Conservation (phyloP, 1,284 basidiomycete genomes). For the Athelia psychrophila region DNA sequence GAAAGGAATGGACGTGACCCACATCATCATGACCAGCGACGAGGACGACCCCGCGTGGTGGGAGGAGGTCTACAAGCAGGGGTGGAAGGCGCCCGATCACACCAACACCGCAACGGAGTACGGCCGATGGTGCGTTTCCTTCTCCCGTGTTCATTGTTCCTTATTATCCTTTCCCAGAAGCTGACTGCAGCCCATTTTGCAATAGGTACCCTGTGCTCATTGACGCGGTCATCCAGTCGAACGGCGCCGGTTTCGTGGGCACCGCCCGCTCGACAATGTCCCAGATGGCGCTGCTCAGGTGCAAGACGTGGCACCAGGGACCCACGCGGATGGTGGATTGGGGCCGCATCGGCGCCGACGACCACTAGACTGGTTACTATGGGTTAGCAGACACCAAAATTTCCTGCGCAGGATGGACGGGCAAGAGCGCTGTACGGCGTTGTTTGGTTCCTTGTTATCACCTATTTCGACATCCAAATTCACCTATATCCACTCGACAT, state of each 20-base stretch:
- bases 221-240: slow-evolving; percentile 68
- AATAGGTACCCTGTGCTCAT: slow-evolving; percentile 64
- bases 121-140: slow-evolving; percentile 51
- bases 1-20: slow-evolving; percentile 47
- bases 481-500: no score
- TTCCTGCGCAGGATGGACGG: not conserved
- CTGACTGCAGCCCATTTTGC: slow-evolving; percentile 3
- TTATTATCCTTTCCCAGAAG: not conserved
- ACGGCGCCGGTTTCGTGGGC: slow-evolving; percentile 65
- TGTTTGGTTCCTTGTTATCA: not conserved
- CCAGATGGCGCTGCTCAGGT: slow-evolving; percentile 56
- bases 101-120: slow-evolving; percentile 47
- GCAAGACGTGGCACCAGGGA: slow-evolving; percentile 62
- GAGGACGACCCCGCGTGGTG: slow-evolving; percentile 67
- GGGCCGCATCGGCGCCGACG: slow-evolving; percentile 45
- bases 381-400: no score
- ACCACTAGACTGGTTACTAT: no score
- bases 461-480: not conserved
- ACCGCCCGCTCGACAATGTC: slow-evolving; percentile 71
- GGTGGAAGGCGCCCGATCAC: slow-evolving; percentile 65
- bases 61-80: slow-evolving; percentile 51
- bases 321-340: slow-evolving; percentile 49
- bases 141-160: not conserved
- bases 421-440: not conserved
- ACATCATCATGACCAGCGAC: slow-evolving; percentile 73